phyloP scores from a whole-genome alignment of 2,329 filamentous ascomycete genomes.

The Stagonosporopsis tanaceti region DNA sequence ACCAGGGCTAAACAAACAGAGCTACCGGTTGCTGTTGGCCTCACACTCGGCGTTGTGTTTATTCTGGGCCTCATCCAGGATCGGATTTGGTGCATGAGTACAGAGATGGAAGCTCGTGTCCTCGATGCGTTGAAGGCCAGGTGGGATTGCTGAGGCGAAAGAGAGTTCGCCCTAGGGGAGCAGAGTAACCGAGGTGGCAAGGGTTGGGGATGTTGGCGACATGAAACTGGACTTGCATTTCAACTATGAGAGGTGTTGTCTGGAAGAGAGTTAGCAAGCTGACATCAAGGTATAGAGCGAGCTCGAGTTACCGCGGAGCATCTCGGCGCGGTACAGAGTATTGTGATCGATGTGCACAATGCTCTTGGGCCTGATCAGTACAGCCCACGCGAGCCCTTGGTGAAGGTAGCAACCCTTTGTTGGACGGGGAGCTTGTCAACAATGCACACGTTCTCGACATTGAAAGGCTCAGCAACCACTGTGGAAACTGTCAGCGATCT shows the following conservation, averaged over 20 bases:
- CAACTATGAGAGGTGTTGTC: not conserved
- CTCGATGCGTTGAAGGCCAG: not conserved
- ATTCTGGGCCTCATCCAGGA: constrained; percentile 1
- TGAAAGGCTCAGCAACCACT: not conserved
- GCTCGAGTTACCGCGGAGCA: not conserved
- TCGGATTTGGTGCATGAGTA: not conserved
- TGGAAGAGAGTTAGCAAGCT: not conserved
- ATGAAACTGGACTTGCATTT: not conserved
- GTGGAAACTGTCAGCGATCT: not conserved
- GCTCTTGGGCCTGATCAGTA: not conserved
- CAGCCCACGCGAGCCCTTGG: not conserved
- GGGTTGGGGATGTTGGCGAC: not conserved
- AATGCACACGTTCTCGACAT: not conserved
- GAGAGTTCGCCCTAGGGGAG: not conserved
- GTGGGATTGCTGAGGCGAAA: not conserved
- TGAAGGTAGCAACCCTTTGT: not conserved
- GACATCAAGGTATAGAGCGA: not conserved
- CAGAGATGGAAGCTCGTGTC: constrained; percentile 1
- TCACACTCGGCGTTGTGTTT: not conserved
- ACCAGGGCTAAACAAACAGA: not conserved
- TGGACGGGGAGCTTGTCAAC: not conserved
- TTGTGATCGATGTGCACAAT: not conserved
- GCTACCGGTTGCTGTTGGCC: not conserved
- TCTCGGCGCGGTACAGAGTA: not conserved
- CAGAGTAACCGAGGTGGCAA: not conserved